These are phyloP conservation scores for Vitis hybrid DNA, from an alignment of 177 flowering plant species.

Conservation along the genomic window DNA sequence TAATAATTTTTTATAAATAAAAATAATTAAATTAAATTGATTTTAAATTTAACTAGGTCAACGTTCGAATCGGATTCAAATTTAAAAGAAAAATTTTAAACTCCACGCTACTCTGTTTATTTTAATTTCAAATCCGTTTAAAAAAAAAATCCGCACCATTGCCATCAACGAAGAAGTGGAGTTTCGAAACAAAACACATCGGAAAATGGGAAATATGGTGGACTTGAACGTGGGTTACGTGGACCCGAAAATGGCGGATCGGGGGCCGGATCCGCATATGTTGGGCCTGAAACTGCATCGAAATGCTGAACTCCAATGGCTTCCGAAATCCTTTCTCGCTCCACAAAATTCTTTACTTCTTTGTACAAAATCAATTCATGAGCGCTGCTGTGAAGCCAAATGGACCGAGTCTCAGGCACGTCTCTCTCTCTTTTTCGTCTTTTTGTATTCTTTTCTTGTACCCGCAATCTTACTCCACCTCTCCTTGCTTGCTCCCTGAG, in stretches of 20 bases:
- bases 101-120: no score
- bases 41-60: no score
- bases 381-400: not conserved
- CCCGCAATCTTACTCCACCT: not conserved
- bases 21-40: no score
- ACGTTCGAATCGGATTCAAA: no score
- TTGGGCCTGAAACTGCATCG: not conserved
- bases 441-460: not conserved
- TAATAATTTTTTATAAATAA: no score
- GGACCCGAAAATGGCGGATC: not conserved
- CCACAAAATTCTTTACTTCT: not conserved
- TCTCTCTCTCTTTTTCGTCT: slow-evolving; percentile 2
- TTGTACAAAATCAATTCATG: not conserved
- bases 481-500: no score
- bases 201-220: not conserved
- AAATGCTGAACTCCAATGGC: not conserved
- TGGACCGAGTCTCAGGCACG: slow-evolving; percentile 9
- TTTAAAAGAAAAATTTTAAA: no score
- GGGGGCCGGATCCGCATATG: not conserved
- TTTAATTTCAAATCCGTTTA: no score
- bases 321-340: not conserved
- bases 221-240: no score
- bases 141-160: no score
- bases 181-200: no score
- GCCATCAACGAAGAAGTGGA: no score